Conservation (phyloP, 1,139 yeast genomes). For the Yamadazyma oceani region DNA sequence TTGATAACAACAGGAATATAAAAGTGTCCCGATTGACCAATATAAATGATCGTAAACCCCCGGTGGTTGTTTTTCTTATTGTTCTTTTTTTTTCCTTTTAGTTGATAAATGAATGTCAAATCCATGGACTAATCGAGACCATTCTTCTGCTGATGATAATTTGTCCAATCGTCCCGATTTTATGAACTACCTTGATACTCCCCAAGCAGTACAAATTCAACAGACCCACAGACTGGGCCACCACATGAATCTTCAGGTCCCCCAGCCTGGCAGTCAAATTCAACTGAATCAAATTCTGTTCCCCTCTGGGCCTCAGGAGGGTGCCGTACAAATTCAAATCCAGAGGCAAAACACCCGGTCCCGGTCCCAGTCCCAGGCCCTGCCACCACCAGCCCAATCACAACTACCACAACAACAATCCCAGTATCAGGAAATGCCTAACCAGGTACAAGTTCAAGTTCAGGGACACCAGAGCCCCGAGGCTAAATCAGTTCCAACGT, state of each 20-base stretch:
- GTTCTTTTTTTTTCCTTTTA: too few species aligned
- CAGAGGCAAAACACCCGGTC: not conserved
- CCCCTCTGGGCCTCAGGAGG: not conserved
- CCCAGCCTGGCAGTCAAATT: not conserved
- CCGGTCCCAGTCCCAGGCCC: not conserved
- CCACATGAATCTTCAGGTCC: not conserved
- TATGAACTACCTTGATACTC: slow-evolving; percentile 1
- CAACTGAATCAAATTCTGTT: not conserved
- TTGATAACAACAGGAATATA: too few species aligned
- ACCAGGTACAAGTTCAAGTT: slow-evolving; percentile 1
- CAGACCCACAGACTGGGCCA: slow-evolving; percentile 1
- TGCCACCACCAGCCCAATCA: not conserved
- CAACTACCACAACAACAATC: slow-evolving; percentile 2
- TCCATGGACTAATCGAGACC: too few species aligned
- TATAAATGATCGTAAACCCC: too few species aligned
- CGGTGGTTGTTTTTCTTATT: too few species aligned
- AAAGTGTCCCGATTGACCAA: too few species aligned
- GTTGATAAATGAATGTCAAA: too few species aligned
- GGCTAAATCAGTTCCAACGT: too few species aligned
- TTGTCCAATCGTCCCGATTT: not conserved
- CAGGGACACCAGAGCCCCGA: not conserved
- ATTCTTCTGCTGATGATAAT: too few species aligned
- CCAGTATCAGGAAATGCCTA: not conserved
- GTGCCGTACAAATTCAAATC: too few species aligned
- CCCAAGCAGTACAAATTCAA: slow-evolving; percentile 1